Percentiles rank a stretch among this genome's conserved stretches.
phyloP scores from a whole-genome alignment of 768 basidiomycete genomes.

The Boletus eberwhitei region DNA sequence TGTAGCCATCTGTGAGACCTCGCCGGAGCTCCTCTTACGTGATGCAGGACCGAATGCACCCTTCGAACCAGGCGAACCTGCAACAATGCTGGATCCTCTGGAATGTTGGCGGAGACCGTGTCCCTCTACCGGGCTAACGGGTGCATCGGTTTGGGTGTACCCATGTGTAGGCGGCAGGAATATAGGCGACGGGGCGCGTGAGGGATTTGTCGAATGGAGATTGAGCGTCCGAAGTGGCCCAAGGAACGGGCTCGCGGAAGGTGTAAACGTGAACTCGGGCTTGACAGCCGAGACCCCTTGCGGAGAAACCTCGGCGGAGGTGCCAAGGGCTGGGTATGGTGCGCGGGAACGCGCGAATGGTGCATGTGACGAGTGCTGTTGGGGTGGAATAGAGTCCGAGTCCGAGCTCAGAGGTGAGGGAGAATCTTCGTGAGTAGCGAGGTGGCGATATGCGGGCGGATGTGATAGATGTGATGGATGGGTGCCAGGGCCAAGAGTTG shows the following conservation, averaged over 20 bases:
- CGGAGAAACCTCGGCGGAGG: constrained; percentile 32
- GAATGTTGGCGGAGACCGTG: constrained; percentile 25
- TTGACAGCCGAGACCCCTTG: constrained; percentile 23
- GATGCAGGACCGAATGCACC: constrained; percentile 25
- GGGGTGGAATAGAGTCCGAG: constrained; percentile 43
- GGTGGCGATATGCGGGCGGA: constrained; percentile 31
- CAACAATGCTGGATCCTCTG: constrained; percentile 32
- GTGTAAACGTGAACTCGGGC: constrained; percentile 49
- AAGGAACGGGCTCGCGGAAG: constrained; percentile 77
- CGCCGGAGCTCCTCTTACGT: constrained; percentile 32
- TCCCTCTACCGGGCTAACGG: constrained; percentile 36
- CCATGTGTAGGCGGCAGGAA: constrained; percentile 51
- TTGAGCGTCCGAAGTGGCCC: constrained; percentile 74
- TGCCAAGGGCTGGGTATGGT: constrained; percentile 16
- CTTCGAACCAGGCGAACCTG: constrained; percentile 36
- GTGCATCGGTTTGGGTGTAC: constrained; percentile 21
- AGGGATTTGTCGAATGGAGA: constrained; percentile 66
- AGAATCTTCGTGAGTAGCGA: constrained; percentile 52
- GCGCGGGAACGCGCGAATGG: constrained; percentile 27
- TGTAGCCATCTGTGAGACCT: constrained; percentile 28
- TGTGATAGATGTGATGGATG: too few relatives aligned
- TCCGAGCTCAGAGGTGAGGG: constrained; percentile 72
- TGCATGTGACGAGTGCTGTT: constrained; percentile 30
- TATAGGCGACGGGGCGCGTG: constrained; percentile 71
- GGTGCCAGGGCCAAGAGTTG: constrained; percentile 21